A percentile compares a stretch with the other conserved stretches of the same genome.
These are phyloP conservation scores for Mikania micrantha DNA, from an alignment of 129 eudicot genomes.

Conservation along the genomic window DNA sequence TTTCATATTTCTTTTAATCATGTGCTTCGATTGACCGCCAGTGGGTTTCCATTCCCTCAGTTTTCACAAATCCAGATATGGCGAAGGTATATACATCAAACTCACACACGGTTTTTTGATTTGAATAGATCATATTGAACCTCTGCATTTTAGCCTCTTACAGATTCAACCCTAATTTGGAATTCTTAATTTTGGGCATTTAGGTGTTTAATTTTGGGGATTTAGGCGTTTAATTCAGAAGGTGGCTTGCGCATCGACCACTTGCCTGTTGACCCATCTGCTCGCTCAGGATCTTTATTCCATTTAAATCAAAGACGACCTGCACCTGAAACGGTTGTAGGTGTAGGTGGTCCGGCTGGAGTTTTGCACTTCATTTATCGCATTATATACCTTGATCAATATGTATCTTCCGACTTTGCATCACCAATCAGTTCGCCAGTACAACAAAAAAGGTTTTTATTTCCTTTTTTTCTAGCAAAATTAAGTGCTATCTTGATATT, in stretches of 20 bases:
- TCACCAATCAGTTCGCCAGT: slow-evolving; percentile 56
- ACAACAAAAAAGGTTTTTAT: slow-evolving; percentile 83
- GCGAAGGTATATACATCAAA: too few species aligned
- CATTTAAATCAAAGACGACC: slow-evolving; percentile 46
- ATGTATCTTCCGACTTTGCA: slow-evolving; percentile 87
- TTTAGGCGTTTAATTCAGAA: too few species aligned
- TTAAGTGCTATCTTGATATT: background rate
- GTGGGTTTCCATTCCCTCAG: too few species aligned
- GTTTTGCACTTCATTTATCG: slow-evolving; percentile 95
- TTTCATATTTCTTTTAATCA: too few species aligned
- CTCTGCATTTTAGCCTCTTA: too few species aligned
- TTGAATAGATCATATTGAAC: too few species aligned
- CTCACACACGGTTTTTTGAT: too few species aligned
- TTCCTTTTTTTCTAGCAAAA: background rate
- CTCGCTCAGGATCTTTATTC: slow-evolving; percentile 50
- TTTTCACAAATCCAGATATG: too few species aligned
- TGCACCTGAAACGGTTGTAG: slow-evolving; percentile 37
- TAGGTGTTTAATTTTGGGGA: too few species aligned
- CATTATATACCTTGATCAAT: slow-evolving; percentile 79
- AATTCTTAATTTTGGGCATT: too few species aligned
- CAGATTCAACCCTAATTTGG: too few species aligned
- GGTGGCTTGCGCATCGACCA: slow-evolving; percentile 86
- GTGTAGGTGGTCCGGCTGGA: slow-evolving; percentile 90
- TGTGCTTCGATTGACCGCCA: too few species aligned
- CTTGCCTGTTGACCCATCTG: slow-evolving; percentile 59